phyloP scores from a whole-genome alignment of 2,329 filamentous ascomycete genomes.

The Triangularia verruculosa region DNA sequence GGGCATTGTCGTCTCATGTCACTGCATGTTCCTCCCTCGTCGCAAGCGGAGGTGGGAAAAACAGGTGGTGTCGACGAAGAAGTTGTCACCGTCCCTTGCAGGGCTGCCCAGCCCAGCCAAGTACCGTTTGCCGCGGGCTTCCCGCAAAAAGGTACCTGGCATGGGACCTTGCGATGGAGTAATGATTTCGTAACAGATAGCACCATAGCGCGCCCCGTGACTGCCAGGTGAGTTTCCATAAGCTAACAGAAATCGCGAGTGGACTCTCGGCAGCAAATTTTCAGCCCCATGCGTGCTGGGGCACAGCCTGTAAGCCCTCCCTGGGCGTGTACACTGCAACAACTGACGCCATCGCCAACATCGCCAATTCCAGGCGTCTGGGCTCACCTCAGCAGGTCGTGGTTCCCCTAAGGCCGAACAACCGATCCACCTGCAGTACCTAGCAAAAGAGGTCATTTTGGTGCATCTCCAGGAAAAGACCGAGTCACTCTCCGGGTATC shows the following conservation, averaged over 20 bases:
- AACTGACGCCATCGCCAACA: conserved; percentile 16
- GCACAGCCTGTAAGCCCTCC: conserved; percentile 1
- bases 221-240: conserved; percentile 29
- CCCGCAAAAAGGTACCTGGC: conserved; percentile 20
- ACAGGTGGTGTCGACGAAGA: neutral
- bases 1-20: neutral
- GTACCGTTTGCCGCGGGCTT: conserved; percentile 13
- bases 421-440: neutral
- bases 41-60: neutral
- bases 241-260: conserved; percentile 25
- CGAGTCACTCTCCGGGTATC: neutral
- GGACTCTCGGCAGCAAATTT: conserved; percentile 25
- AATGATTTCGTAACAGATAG: conserved; percentile 30
- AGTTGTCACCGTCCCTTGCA: conserved; percentile 25
- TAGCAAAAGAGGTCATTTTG: neutral
- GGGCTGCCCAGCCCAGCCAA: conserved; percentile 5
- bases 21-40: neutral
- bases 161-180: conserved; percentile 24
- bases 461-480: neutral
- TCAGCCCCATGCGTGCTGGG: conserved; percentile 19
- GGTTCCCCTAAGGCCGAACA: neutral
- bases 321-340: neutral
- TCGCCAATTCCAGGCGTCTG: neutral
- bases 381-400: neutral
- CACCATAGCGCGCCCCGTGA: conserved; percentile 25